Percentiles rank a stretch among this genome's conserved stretches.
Evolutionary conservation across 2,329 filamentous ascomycete species (phyloP).

Genomic region (Eutypella sp.): DNA sequence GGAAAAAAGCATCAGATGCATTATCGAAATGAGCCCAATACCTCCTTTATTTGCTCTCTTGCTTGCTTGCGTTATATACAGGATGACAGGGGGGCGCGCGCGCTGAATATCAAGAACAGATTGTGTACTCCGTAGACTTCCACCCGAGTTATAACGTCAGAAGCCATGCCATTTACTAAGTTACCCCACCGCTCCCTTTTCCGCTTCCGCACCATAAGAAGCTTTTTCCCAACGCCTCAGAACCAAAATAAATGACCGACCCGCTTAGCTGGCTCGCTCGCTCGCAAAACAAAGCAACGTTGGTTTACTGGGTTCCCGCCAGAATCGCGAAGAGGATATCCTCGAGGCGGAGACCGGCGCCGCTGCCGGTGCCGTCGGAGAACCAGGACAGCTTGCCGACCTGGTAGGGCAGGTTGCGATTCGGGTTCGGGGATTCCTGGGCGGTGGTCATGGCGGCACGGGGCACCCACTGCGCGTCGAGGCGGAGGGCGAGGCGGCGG

Average conservation of each 20-base stretch:
- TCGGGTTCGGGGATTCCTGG: too few species aligned
- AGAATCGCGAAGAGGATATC: background rate
- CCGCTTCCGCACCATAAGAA: too few species aligned
- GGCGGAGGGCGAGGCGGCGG: constrained; percentile 33
- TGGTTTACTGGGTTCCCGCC: background rate
- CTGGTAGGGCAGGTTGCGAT: too few species aligned
- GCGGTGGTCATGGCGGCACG: background rate
- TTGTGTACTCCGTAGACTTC: too few species aligned
- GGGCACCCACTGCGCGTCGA: constrained; percentile 14
- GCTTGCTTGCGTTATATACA: background rate
- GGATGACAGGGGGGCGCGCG: too few species aligned
- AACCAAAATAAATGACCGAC: too few species aligned
- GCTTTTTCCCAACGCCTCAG: too few species aligned
- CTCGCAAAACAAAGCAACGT: background rate
- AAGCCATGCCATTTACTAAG: too few species aligned
- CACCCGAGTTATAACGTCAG: too few species aligned
- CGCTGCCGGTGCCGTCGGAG: background rate
- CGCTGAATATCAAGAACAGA: too few species aligned
- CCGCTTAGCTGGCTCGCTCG: too few species aligned
- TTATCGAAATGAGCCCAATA: background rate
- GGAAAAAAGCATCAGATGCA: background rate
- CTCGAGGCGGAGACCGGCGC: background rate
- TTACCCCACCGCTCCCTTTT: too few species aligned
- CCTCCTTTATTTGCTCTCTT: background rate
- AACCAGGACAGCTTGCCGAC: background rate